Base-by-base conservation (phyloP, 176 grass and related monocot species). In the Bolboschoenus planiculmis region DNA sequence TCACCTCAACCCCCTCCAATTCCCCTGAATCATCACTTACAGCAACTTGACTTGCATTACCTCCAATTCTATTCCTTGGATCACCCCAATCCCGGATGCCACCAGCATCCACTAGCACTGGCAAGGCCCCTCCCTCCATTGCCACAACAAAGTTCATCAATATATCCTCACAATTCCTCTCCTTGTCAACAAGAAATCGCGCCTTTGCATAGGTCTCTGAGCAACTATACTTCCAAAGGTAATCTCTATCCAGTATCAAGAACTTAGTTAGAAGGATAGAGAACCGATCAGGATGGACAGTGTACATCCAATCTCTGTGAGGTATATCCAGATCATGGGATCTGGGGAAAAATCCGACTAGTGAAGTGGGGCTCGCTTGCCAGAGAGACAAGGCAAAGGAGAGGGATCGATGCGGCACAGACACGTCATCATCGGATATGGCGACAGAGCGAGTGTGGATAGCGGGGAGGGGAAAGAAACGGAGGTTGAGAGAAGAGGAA, bases 131-230 rank as follows among this genome's bases (percentile, higher is more conserved):
- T 83, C 78, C 68, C 87, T 51, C 89, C 67, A 85, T 86, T 7
- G 92, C 84, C 23, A 86, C 89, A 48, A 98, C 85, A 83, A 98
- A 98, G 86, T 93, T 98, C 92, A 98, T 95, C n/a, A 98, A 86
- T 67, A 98, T 91, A 85, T 95, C 92, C 90, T 98, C 92, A 83
- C 89, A 95, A 84, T 98, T 98, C 71, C 90, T 86, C 79, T 87
- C 84, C 42, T 83, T 58, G 48, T 98, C 90, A 24, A 98, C 92
- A 30, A 88, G 66, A 37, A 78, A 78, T 40, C 89, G 92, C 37
- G 89, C 90, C 4, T 86, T 78, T 24, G 85, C 87, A 34, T 94
- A 85, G 57, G 86, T 84, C 62, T 80, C 84, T 36, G 88, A 90
- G 85, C 95, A 98, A 29, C 88, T 91, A 88, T 95, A 98, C 26